Conservation (phyloP, 2,329 filamentous ascomycete species). For the Furcasterigmium sp. region DNA sequence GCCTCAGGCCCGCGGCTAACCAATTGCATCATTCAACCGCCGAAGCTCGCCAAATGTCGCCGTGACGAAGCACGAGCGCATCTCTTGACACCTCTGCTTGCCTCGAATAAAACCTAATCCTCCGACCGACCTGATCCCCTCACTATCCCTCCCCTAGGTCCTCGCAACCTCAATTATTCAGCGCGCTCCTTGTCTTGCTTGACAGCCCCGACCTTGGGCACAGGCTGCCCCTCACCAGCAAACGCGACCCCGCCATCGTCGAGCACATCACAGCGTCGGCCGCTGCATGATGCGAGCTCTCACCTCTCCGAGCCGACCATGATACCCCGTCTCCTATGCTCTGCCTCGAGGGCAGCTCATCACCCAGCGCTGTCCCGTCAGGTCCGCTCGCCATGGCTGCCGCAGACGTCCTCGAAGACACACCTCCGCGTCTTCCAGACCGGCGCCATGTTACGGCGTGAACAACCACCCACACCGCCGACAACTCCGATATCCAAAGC, state of each 20-base stretch:
- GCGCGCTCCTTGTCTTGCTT: too few relatives aligned
- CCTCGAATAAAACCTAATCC: background rate
- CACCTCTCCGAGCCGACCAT: background rate
- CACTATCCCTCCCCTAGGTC: background rate
- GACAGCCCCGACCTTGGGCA: background rate
- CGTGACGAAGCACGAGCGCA: background rate
- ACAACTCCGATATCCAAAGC: background rate
- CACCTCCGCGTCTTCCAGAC: constrained; percentile 12
- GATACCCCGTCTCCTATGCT: constrained; percentile 1
- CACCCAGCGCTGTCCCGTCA: background rate
- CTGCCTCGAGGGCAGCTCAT: background rate
- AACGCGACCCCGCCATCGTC: background rate
- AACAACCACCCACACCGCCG: background rate
- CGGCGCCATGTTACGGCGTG: constrained; percentile 7
- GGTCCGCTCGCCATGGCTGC: constrained; percentile 8
- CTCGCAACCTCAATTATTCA: background rate
- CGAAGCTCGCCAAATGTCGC: constrained; percentile 2
- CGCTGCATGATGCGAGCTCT: constrained; percentile 2
- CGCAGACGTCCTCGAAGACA: constrained; percentile 7
- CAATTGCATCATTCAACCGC: constrained; percentile 5
- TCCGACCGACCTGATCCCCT: background rate
- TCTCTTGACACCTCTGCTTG: background rate
- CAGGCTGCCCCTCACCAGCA: background rate
- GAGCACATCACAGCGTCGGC: background rate
- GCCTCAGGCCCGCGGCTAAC: constrained; percentile 1